phyloP scores from a whole-genome alignment of 2,329 filamentous ascomycete genomes.

The Aspergillus transmontanensis region DNA sequence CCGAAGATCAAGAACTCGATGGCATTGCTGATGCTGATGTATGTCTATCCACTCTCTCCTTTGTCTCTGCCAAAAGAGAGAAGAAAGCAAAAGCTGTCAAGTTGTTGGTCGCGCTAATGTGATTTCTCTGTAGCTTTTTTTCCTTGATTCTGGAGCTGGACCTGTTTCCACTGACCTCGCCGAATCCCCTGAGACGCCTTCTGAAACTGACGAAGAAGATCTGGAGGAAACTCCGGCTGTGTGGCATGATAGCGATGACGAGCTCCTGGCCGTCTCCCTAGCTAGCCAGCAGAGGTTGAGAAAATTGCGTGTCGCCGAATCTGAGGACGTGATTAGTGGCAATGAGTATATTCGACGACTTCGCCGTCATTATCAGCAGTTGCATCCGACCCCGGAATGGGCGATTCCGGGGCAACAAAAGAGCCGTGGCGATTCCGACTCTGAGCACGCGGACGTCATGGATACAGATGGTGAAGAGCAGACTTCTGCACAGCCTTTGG shows the following conservation, averaged over 20 bases:
- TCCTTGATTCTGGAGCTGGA: conserved; percentile 69
- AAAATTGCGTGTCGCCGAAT: conserved; percentile 78
- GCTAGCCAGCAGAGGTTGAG: conserved; percentile 73
- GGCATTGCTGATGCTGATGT: conserved; percentile 74
- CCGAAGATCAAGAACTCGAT: conserved; percentile 57
- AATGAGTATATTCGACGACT: conserved; percentile 81
- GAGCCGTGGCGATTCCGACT: conserved; percentile 46
- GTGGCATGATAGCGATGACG: conserved; percentile 97
- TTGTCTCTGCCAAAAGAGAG: neutral
- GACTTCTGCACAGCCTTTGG: conserved; percentile 73
- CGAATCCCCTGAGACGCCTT: conserved; percentile 40
- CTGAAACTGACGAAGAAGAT: conserved; percentile 40
- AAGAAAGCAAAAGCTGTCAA: too few species aligned
- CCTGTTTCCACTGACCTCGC: conserved; percentile 36
- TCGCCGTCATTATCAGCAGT: conserved; percentile 70
- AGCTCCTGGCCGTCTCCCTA: conserved; percentile 80
- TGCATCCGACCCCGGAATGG: conserved; percentile 66
- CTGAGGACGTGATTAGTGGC: conserved; percentile 83
- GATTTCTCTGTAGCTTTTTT: conserved; percentile 64
- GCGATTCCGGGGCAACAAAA: conserved; percentile 50
- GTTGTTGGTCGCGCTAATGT: neutral
- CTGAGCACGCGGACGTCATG: conserved; percentile 54
- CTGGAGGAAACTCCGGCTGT: conserved; percentile 38
- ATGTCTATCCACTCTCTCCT: conserved; percentile 25
- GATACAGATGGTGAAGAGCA: conserved; percentile 61